phyloP scores from a whole-genome alignment of 225 moss, liverwort and hornwort species.

The Asterella californica region DNA sequence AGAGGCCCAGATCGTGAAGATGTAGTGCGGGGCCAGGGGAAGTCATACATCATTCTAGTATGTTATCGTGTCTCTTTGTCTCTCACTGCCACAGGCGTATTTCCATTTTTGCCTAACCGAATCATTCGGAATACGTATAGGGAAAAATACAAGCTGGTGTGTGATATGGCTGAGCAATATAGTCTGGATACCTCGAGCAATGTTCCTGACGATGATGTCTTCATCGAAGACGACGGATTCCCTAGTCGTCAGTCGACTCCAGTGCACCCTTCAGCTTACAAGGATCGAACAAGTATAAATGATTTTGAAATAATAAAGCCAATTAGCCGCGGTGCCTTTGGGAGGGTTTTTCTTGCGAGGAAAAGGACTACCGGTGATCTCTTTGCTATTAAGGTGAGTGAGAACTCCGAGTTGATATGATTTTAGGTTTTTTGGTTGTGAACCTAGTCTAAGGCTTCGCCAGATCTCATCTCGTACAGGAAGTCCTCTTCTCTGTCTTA shows the following conservation, averaged over 20 bases:
- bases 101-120: not conserved
- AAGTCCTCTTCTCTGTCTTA: not conserved
- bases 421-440: not conserved
- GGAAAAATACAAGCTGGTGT: conserved; percentile 75
- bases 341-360: conserved; percentile 93
- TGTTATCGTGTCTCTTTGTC: not conserved
- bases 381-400: conserved; percentile 89
- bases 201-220: conserved; percentile 57
- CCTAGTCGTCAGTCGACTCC: conserved; percentile 72
- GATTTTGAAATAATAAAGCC: conserved; percentile 99
- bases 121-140: conserved; percentile 33
- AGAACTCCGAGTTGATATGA: not conserved
- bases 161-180: conserved; percentile 66
- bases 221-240: conserved; percentile 65
- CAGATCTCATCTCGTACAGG: not conserved
- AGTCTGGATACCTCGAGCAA: conserved; percentile 52
- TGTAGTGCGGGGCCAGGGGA: not conserved
- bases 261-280: conserved; percentile 63
- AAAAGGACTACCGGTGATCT: conserved; percentile 95
- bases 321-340: conserved; percentile 96
- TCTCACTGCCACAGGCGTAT: not conserved
- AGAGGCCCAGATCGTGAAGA: not conserved
- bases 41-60: not conserved
- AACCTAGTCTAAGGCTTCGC: not conserved
- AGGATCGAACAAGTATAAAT: conserved; percentile 94